Evolutionary conservation across 1,139 yeast genomes (phyloP).

Genomic region (Groenewaldozyma auringiensis): DNA sequence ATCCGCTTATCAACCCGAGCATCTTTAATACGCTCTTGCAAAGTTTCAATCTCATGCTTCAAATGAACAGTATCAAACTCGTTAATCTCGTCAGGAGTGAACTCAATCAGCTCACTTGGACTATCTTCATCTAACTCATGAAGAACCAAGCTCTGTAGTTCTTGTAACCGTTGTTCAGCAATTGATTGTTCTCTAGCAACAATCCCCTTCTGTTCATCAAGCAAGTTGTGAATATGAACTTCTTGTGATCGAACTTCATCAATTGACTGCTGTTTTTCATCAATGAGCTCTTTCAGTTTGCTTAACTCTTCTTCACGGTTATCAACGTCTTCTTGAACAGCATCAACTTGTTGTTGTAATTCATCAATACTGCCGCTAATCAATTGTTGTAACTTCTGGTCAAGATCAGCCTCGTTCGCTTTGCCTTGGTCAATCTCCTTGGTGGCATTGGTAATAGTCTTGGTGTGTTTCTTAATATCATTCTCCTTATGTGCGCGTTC

Average conservation of each 20-base stretch:
- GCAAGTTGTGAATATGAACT: constrained; percentile 55
- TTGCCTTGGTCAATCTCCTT: constrained; percentile 25
- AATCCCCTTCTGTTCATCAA: constrained; percentile 48
- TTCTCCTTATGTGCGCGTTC: constrained; percentile 58
- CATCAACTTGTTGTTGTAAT: constrained; percentile 32
- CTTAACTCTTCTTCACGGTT: constrained; percentile 33
- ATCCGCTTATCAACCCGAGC: constrained; percentile 67
- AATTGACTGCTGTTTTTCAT: constrained; percentile 45
- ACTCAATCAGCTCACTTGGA: constrained; percentile 21
- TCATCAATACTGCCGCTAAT: constrained; percentile 16
- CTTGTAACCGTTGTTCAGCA: constrained; percentile 31
- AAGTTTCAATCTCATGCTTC: constrained; percentile 44
- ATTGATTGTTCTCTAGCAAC: constrained; percentile 39
- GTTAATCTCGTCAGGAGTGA: constrained; percentile 48
- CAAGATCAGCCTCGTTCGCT: constrained; percentile 30
- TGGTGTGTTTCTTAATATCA: constrained; percentile 51
- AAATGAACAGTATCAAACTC: constrained; percentile 45
- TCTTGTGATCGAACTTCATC: constrained; percentile 61
- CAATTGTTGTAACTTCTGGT: constrained; percentile 33
- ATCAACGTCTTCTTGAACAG: constrained; percentile 26
- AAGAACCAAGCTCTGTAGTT: constrained; percentile 22
- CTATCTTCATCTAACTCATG: constrained; percentile 24
- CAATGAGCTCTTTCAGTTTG: constrained; percentile 40
- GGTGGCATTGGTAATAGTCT: constrained; percentile 41
- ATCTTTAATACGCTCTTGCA: constrained; percentile 51